A percentile compares a stretch with the other conserved stretches of the same genome.
These are phyloP conservation scores for Penicillium aurantiogriseum DNA, from an alignment of 2,329 filamentous ascomycete genomes.

Conservation along the genomic window DNA sequence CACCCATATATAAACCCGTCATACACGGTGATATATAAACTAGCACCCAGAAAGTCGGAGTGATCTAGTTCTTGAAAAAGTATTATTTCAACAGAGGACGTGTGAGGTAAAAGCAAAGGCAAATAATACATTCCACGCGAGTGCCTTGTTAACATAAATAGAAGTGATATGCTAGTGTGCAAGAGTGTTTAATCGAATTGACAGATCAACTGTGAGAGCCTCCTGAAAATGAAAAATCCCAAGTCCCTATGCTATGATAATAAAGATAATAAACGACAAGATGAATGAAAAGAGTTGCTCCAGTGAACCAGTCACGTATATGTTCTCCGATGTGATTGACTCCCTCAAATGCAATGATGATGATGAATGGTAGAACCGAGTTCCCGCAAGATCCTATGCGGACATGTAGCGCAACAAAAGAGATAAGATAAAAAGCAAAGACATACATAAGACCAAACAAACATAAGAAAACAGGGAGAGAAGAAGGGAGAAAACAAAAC, in stretches of 20 bases:
- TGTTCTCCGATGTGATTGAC: constrained; percentile 20
- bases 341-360: constrained; percentile 24
- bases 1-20: not conserved
- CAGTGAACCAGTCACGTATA: constrained; percentile 25
- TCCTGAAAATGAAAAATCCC: constrained; percentile 3
- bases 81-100: not conserved
- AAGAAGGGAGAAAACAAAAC: not conserved
- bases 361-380: constrained; percentile 10
- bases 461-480: not conserved
- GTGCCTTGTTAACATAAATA: not conserved
- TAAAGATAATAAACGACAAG: constrained; percentile 2
- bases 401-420: constrained; percentile 11
- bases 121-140: not conserved
- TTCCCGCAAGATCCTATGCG: not conserved
- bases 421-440: constrained; percentile 8
- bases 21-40: not conserved
- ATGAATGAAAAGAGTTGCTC: constrained; percentile 9
- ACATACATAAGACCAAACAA: constrained; percentile 1
- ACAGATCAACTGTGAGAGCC: constrained; percentile 7
- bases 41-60: not conserved
- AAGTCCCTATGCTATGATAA: constrained; percentile 7
- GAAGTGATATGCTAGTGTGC: not conserved
- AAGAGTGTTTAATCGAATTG: not conserved
- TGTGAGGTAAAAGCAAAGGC: not conserved
- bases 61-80: not conserved